Base-by-base conservation (phyloP, 169 alveolate species). In the Cyclospora cayetanensis region DNA sequence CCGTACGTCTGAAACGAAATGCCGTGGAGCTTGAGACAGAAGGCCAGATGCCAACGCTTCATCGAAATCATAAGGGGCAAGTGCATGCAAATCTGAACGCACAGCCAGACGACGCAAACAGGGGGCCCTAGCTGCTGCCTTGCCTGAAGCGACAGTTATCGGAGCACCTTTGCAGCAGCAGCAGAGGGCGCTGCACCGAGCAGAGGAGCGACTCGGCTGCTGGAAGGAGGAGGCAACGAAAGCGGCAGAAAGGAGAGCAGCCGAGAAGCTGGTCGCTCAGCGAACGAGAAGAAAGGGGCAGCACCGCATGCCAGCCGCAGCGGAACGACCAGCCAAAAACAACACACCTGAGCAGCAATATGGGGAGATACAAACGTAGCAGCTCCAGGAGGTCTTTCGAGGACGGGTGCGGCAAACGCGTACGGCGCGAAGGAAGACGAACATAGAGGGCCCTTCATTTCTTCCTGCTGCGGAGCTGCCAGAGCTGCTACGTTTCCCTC, bases 11-110 rank as follows among this genome's bases (percentile, higher is more conserved):
- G 76, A 50, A 93, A 74, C 34, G 95, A 93, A 50, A 93, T 87
- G 11, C 95, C 95, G 90, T 90, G 93, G 70, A 90, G 42, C 77
- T 93, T 93, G 29, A 88, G 82, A 60, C 95, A 93, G 90, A 90
- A 93, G 60, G 94, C 88, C 65, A 93, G 95, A 27, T 65, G 66
- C 95, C 95, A 93, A 9, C 92, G 39, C 43, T 89, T 60, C 60
- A 93, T 82, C 74, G 95, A 83, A 31, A 93, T 70, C 25, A 89
- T 93, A 27, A 90, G 86, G 29, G 95, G 95, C 35, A 93, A 80
- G 89, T 93, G 87, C 27, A 93, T 65, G 15, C 94, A 76, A n/a
- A 92, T 80, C 84, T 92, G 20, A 9, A 66, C 35, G 15, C 80
- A 66, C 15, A 66, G 35, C 20, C 35, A 20, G 18, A 66, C 18